Base-by-base conservation (phyloP, 139 green algal species). In the Chlorella ohadii region DNA sequence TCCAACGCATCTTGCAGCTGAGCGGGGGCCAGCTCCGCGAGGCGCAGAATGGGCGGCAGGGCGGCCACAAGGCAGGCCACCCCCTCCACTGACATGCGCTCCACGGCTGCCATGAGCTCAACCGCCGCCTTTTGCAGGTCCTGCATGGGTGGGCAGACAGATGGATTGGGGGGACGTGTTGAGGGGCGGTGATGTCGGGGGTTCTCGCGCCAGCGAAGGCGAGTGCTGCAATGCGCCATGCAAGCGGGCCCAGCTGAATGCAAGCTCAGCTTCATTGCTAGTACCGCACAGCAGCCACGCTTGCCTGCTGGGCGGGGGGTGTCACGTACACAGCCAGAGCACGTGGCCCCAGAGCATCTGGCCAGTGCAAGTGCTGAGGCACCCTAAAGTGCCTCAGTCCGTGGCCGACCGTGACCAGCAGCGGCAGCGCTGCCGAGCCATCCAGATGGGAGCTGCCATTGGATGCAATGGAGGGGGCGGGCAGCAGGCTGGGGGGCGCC, bases 351-450 rank as follows among this genome's bases (percentile, higher is more conserved):
- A 75, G 27, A 7, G 71, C 71, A 27, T 78, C 71, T 9, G 41
- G 39, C 71, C 76, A 82, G 76, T 82, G 76, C 57, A 82, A 41
- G 76, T 82, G 76, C 59, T 82, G 76, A 1, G 76, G 76, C 76
- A 82, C 59, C 13, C 76, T 59, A 38, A n/a, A 82, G 76, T 82
- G 76, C 20, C 63, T 39, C 11, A 82, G 76, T 36, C 59, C 76
- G 16, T 41, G 76, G 76, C 47, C 36, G 0, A 5, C 9, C 25
- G 38, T 9, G 12, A 63, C 12, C 59, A 82, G 76, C 76, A 82
- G 76, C 76, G 39, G 39, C 76, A 61, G 59, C 20, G 57, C 56
- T 3, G 57, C 27, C 11, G 55, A 33, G 76, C 76, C n/a, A 36
- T 82, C 76, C 59, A 82, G 59, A 12, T 57, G 36, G 36, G 71